Evolutionary conservation across 2,329 filamentous ascomycete genomes (phyloP), one percentile per base, ranked within the genome.

Genomic region (Xylaria sp.): DNA sequence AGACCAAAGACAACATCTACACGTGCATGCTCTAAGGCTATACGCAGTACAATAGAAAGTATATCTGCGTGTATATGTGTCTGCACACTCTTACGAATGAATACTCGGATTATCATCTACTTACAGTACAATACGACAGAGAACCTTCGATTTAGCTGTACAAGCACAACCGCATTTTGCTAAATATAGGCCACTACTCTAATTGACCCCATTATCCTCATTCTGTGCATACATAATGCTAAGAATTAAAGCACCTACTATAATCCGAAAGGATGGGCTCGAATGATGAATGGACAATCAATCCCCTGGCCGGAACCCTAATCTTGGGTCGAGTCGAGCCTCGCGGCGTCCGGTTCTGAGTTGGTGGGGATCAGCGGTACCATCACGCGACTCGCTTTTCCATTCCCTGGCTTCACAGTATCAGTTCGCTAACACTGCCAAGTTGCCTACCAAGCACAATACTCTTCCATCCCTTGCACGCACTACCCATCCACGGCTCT

Each of bases 351-450:
- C 15, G 27, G 10, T 37, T 31, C 35, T 25, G n/a, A 56, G 53
- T 27, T 10, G 56, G 60, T 31, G 25, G 46, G 23, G 56, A 63
- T 63, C 52, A 23, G 35, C 57, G 47, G 40, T 21, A 17, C 40
- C 21, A 57, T 63, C 61, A 63, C 57, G 48, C 52, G 57, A 63
- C 52, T 56, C 31, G 23, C 23, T 38, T 46, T 23, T 27, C 43
- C 37, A 38, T 38, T 25, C 25, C 58, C 53, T 38, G 29, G 46
- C 51, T 49, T 54, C 23, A 40, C 43, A 35, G 35, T 57, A 44
- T 60, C 23, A 43, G 21, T 23, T 46, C 47, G 35, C n/a, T 9
- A 25, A 13, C 25, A 35, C 35, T 15, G 58, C 58, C 58, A 61
- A 61, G 58, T 46, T 60, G 11, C 47, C 31, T n/a, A 37, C 47